Evolutionary conservation across 352 stramenopile genomes (phyloP), one percentile per base, ranked within the genome.

Genomic region (Phytopythium vexans): DNA sequence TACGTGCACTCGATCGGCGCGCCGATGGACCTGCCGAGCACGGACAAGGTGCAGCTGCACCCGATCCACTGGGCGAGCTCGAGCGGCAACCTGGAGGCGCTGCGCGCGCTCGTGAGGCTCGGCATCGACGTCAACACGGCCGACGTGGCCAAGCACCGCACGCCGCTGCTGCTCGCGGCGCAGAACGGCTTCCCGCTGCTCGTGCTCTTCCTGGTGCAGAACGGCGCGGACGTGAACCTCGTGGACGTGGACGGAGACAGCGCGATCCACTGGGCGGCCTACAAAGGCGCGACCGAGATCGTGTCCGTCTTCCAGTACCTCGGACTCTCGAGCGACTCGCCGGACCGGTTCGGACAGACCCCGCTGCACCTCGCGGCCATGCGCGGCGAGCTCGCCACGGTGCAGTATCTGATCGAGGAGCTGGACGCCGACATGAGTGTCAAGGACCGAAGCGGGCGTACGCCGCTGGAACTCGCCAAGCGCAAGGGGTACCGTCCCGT

Each of bases 51-150:
- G 11, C 57, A 72, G 49, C 65, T 95, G 27, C 79, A 91, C 36
- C 82, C 85, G 9, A 89, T 95, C 48, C 85, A 95, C 64, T 95
- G 85, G 85, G 81, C 85, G 36, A 91, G 82, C 57, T 74, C 79
- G 1, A 72, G 77, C 6, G 84, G 84, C 8, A 95, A 93, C 48
- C 64, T 95, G 5, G 62, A 59, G 32, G 70, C 79, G 8, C 61
- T 95, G 33, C 70, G 74, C 40, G 62, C 70, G 16, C 67, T 95
- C 16, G 66, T 95, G 6, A 70, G 72, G 49, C 75, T 89, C 8
- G 75, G 70, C 16, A 66, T 89, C 21, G 79, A 86, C 54, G 68
- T 92, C 21, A 91, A 95, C 62, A 87, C 75, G 21, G 74, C 68
- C 32, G 85, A 95, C 53, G 68, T 58, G 10, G 62, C 67, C 50